These are phyloP conservation scores for Myriosclerotinia duriaeana DNA, from an alignment of 2,329 filamentous ascomycete species.

Conservation along the genomic window DNA sequence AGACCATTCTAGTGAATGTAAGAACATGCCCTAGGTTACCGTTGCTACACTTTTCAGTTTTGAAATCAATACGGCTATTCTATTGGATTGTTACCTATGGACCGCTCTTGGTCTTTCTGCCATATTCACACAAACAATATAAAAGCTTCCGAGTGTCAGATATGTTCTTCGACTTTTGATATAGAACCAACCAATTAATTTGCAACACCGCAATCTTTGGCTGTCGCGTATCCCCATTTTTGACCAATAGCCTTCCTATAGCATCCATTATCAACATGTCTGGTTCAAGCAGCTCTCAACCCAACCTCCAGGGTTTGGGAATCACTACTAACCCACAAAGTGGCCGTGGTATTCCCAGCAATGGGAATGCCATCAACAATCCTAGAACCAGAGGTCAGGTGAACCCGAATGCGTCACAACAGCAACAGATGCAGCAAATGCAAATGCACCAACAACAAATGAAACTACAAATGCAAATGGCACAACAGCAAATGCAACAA, in stretches of 20 bases:
- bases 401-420: neutral
- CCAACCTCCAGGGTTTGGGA: slow-evolving; percentile 5
- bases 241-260: neutral
- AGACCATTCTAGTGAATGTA: neutral
- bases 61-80: neutral
- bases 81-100: neutral
- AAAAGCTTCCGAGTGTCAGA: neutral
- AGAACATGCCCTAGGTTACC: neutral
- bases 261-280: neutral
- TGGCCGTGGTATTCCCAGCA: neutral
- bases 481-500: neutral
- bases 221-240: neutral
- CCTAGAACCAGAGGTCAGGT: neutral
- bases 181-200: neutral
- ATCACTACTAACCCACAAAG: neutral
- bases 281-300: neutral
- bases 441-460: neutral
- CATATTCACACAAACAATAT: neutral
- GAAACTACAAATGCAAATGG: neutral
- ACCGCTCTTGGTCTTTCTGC: neutral
- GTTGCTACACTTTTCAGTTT: neutral
- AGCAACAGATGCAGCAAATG: neutral
- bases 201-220: neutral
- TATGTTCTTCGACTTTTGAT: neutral
- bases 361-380: neutral